Evolutionary conservation across 495 filamentous ascomycete genomes (phyloP).

Genomic region (Thozetella sp.): DNA sequence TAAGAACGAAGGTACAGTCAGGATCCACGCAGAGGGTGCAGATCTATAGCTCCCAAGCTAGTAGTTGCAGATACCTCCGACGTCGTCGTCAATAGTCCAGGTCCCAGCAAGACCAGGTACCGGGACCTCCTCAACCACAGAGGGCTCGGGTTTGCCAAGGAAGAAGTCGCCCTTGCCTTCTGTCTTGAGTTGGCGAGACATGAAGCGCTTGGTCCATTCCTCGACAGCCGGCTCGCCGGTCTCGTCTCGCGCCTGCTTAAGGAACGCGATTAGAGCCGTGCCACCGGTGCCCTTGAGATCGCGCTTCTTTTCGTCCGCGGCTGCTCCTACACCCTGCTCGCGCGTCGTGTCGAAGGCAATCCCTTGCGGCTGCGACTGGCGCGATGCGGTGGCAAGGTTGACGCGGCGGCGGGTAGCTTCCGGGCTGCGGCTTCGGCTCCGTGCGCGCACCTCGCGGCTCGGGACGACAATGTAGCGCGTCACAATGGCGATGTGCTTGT

Average conservation of each 20-base stretch:
- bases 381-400: slow-evolving; percentile 68
- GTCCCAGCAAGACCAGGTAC: slow-evolving; percentile 80
- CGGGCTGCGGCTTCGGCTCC: slow-evolving; percentile 45
- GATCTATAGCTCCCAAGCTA: slow-evolving; percentile 11
- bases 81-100: slow-evolving; percentile 79
- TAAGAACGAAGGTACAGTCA: too few species aligned
- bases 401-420: slow-evolving; percentile 42
- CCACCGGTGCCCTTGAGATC: slow-evolving; percentile 89
- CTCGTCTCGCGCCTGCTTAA: slow-evolving; percentile 95
- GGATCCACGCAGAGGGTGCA: neutral
- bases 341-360: slow-evolving; percentile 25
- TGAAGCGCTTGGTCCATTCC: slow-evolving; percentile 74
- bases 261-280: slow-evolving; percentile 88
- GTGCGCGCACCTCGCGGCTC: slow-evolving; percentile 47
- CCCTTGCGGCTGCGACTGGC: slow-evolving; percentile 39
- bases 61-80: slow-evolving; percentile 61
- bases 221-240: slow-evolving; percentile 91
- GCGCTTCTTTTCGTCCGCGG: slow-evolving; percentile 39
- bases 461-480: slow-evolving; percentile 92
- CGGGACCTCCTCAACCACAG: slow-evolving; percentile 63
- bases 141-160: slow-evolving; percentile 57
- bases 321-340: slow-evolving; percentile 8
- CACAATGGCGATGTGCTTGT: slow-evolving; percentile 96
- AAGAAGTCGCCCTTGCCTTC: slow-evolving; percentile 54
- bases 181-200: slow-evolving; percentile 54